A percentile compares a stretch with the other conserved stretches of the same genome.
phyloP scores from a whole-genome alignment of 2,329 filamentous ascomycete species.

The Botrytis porri region DNA sequence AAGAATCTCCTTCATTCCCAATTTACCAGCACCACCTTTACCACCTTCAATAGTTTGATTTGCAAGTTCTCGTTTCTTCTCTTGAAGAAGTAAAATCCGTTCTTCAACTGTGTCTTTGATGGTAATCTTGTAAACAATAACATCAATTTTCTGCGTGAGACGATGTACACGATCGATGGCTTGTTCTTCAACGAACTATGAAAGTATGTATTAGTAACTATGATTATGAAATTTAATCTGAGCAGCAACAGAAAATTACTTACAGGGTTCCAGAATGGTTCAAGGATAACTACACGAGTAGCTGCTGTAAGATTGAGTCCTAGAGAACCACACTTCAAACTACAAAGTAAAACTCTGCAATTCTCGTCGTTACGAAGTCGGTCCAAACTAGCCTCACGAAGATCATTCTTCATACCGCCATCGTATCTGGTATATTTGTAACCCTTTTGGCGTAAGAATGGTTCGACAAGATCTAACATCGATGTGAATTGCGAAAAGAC shows the following conservation, averaged over 20 bases:
- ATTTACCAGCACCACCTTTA: conserved; percentile 71
- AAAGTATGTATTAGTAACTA: conserved; percentile 20
- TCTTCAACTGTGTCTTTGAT: conserved; percentile 86
- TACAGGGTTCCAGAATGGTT: conserved; percentile 94
- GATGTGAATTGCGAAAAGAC: conserved; percentile 98
- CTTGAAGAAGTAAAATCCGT: conserved; percentile 89
- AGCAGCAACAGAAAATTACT: not conserved
- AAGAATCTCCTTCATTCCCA: conserved; percentile 91
- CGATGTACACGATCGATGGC: conserved; percentile 97
- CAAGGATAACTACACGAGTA: conserved; percentile 87
- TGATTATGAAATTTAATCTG: not conserved
- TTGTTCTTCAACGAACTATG: conserved; percentile 94
- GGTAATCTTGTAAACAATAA: conserved; percentile 92
- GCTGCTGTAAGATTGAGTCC: conserved; percentile 94
- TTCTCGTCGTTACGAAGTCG: conserved; percentile 70
- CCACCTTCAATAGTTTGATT: conserved; percentile 84
- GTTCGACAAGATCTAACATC: conserved; percentile 95
- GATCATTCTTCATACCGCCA: conserved; percentile 90
- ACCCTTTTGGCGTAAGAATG: conserved; percentile 73
- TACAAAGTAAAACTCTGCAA: conserved; percentile 84
- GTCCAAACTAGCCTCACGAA: conserved; percentile 80
- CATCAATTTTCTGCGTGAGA: conserved; percentile 93
- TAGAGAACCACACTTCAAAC: conserved; percentile 87
- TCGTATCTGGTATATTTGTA: conserved; percentile 89
- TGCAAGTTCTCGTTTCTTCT: conserved; percentile 90